These are phyloP conservation scores for Wickerhamomyces strasburgensis DNA, from an alignment of 805 yeast species.

Conservation along the genomic window DNA sequence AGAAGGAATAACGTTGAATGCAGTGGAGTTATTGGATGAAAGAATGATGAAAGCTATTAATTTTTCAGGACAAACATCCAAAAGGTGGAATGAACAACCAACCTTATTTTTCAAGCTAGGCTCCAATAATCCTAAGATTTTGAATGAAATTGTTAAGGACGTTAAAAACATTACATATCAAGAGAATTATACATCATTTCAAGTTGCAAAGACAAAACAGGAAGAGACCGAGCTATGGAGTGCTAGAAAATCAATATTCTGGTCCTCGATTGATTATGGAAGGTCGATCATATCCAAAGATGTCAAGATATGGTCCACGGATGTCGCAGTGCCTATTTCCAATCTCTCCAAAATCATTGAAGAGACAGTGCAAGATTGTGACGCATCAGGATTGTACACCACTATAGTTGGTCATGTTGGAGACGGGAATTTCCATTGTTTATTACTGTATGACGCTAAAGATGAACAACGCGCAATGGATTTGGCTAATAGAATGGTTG, in stretches of 20 bases:
- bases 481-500: slow-evolving; percentile 56
- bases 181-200: slow-evolving; percentile 48
- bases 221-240: slow-evolving; percentile 66
- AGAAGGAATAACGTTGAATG: slow-evolving; percentile 60
- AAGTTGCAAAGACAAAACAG: slow-evolving; percentile 51
- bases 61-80: slow-evolving; percentile 46
- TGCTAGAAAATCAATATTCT: slow-evolving; percentile 68
- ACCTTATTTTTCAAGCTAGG: slow-evolving; percentile 62
- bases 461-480: slow-evolving; percentile 40
- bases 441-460: slow-evolving; percentile 51
- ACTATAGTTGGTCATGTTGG: slow-evolving; percentile 76
- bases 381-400: slow-evolving; percentile 42
- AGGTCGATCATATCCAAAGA: slow-evolving; percentile 33
- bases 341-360: slow-evolving; percentile 53
- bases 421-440: slow-evolving; percentile 73
- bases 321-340: slow-evolving; percentile 75
- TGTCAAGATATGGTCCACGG: slow-evolving; percentile 64
- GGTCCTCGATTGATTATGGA: slow-evolving; percentile 68
- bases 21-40: slow-evolving; percentile 69
- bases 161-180: slow-evolving; percentile 44
- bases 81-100: slow-evolving; percentile 53
- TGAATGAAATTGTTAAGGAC: slow-evolving; percentile 40
- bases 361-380: slow-evolving; percentile 55
- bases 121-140: slow-evolving; percentile 36
- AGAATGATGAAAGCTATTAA: slow-evolving; percentile 65